Percentiles rank a stretch among this genome's conserved stretches.
phyloP scores from a whole-genome alignment of 106 monocot genomes.

The Acorus gramineus region DNA sequence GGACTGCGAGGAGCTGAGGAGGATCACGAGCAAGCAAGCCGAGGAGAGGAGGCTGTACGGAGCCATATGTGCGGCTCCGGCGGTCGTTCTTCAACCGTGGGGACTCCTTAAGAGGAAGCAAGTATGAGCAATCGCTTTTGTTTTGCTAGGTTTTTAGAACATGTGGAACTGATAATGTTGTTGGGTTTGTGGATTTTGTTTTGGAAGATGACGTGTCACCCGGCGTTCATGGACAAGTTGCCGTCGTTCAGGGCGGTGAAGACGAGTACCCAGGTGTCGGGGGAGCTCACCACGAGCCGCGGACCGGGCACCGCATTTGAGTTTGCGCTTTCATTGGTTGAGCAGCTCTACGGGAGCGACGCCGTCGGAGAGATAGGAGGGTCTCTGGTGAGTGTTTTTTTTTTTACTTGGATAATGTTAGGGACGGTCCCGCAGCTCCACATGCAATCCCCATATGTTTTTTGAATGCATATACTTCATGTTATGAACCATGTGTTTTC shows the following conservation, averaged over 20 bases:
- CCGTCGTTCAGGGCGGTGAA: slow-evolving; percentile 74
- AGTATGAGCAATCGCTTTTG: slow-evolving; percentile 17
- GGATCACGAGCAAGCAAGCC: slow-evolving; percentile 62
- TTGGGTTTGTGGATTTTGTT: not conserved
- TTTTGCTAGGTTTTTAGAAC: not conserved
- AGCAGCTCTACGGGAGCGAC: slow-evolving; percentile 69
- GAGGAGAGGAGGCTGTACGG: slow-evolving; percentile 77
- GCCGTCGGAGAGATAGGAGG: slow-evolving; percentile 51
- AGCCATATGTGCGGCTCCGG: slow-evolving; percentile 96
- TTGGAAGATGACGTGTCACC: slow-evolving; percentile 83
- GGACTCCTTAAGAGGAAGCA: slow-evolving; percentile 76
- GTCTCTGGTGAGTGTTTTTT: slow-evolving; percentile 35
- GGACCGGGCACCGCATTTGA: slow-evolving; percentile 87
- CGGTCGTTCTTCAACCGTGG: slow-evolving; percentile 72
- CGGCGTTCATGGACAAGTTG: slow-evolving; percentile 80
- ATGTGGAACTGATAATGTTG: too few relatives aligned
- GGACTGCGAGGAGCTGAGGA: slow-evolving; percentile 51
- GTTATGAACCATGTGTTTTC: too few relatives aligned
- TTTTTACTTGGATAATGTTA: not conserved
- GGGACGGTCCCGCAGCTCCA: too few relatives aligned
- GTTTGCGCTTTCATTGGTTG: slow-evolving; percentile 80
- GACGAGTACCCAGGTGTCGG: slow-evolving; percentile 80
- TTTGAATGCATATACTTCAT: too few relatives aligned
- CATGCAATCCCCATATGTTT: too few relatives aligned
- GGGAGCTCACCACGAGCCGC: slow-evolving; percentile 86